Percentiles rank a stretch among this genome's conserved stretches.
Conservation (phyloP, 2,329 filamentous ascomycete species). For the Lecanicillium sp. region DNA sequence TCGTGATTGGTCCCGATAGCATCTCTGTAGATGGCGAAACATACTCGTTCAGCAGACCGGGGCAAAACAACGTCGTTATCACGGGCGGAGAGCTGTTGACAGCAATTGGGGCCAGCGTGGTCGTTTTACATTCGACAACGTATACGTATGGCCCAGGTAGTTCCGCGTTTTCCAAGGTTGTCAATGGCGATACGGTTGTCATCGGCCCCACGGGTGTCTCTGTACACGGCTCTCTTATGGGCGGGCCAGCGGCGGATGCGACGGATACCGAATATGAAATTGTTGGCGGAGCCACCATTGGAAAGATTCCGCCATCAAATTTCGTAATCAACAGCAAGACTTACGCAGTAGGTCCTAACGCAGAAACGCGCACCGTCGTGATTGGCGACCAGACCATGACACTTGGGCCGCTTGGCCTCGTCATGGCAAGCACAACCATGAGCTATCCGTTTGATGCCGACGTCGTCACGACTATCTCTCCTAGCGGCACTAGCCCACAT, state of each 20-base stretch:
- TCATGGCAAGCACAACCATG: slow-evolving; percentile 36
- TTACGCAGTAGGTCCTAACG: slow-evolving; percentile 41
- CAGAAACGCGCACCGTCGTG: slow-evolving; percentile 33
- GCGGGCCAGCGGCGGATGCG: slow-evolving; percentile 27
- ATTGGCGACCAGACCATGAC: slow-evolving; percentile 43
- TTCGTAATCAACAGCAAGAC: slow-evolving; percentile 41
- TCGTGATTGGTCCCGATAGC: slow-evolving; percentile 27
- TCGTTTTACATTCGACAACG: slow-evolving; percentile 33
- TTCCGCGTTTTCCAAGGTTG: slow-evolving; percentile 24
- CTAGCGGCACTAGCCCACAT: slow-evolving; percentile 18
- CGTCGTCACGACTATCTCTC: slow-evolving; percentile 31
- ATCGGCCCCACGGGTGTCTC: slow-evolving; percentile 38
- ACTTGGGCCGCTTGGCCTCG: slow-evolving; percentile 41
- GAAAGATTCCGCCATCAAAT: slow-evolving; percentile 36
- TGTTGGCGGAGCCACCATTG: slow-evolving; percentile 44
- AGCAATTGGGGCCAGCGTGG: slow-evolving; percentile 29
- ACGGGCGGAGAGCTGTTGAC: slow-evolving; percentile 40
- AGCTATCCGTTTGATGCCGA: slow-evolving; percentile 36
- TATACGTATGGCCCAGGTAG: slow-evolving; percentile 34
- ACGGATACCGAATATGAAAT: slow-evolving; percentile 34
- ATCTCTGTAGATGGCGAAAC: slow-evolving; percentile 26
- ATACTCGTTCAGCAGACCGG: slow-evolving; percentile 23
- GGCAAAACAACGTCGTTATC: slow-evolving; percentile 34
- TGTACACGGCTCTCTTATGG: slow-evolving; percentile 32
- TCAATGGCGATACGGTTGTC: slow-evolving; percentile 43